These are phyloP conservation scores for Fraxinus paxiana DNA, from an alignment of 305 asterid species.

Conservation along the genomic window DNA sequence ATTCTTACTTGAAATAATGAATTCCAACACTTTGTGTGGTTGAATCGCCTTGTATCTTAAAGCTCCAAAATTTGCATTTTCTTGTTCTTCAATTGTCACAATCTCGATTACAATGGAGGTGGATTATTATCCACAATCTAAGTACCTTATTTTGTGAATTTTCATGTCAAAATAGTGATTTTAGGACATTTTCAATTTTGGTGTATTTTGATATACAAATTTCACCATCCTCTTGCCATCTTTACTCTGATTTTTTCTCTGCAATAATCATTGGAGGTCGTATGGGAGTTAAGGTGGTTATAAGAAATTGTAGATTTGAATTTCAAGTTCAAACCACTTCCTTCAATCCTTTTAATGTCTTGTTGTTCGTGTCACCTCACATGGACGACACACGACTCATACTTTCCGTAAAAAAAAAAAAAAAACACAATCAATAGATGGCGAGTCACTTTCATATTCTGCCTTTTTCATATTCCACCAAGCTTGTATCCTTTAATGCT, in stretches of 20 bases:
- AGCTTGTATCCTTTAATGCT: neutral
- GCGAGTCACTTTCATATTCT: neutral
- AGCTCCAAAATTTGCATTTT: neutral
- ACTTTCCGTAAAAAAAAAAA: too few relatives aligned
- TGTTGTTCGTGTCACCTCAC: too few relatives aligned
- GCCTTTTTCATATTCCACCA: neutral
- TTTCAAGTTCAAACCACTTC: too few relatives aligned
- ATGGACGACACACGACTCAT: too few relatives aligned
- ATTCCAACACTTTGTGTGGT: neutral
- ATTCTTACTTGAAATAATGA: neutral
- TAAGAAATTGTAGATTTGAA: too few relatives aligned
- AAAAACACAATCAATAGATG: neutral
- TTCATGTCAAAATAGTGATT: too few relatives aligned
- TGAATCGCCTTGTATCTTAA: neutral
- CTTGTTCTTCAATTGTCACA: neutral
- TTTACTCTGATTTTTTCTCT: neutral
- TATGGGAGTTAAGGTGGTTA: too few relatives aligned
- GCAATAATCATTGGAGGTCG: neutral
- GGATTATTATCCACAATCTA: too few relatives aligned
- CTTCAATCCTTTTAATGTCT: too few relatives aligned
- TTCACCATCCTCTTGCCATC: neutral
- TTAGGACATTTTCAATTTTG: neutral
- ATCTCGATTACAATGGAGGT: too few relatives aligned
- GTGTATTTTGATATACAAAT: too few relatives aligned
- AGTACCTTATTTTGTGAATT: too few relatives aligned